Evolutionary conservation across 2,329 filamentous ascomycete species (phyloP).

Genomic region (Sclerotinia spermophila): DNA sequence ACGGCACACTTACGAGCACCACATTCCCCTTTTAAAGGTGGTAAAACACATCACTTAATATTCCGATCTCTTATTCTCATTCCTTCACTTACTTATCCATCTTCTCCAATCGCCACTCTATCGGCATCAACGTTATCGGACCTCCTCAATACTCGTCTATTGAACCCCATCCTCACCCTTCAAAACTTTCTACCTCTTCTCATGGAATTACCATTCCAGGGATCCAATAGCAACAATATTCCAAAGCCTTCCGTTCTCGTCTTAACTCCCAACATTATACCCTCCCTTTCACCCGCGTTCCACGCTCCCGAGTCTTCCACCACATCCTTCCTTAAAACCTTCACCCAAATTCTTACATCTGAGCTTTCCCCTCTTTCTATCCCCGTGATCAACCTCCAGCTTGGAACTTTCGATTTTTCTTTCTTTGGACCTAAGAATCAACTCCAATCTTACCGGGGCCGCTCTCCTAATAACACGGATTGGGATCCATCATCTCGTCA

Average conservation of each 20-base stretch:
- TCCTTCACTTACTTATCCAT: slow-evolving; percentile 75
- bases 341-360: slow-evolving; percentile 73
- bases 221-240: slow-evolving; percentile 26
- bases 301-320: slow-evolving; percentile 83
- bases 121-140: slow-evolving; percentile 82
- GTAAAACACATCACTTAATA: slow-evolving; percentile 70
- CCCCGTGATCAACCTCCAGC: slow-evolving; percentile 79
- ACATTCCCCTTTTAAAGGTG: slow-evolving; percentile 71
- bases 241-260: slow-evolving; percentile 67
- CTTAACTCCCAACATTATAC: slow-evolving; percentile 75
- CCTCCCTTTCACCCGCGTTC: slow-evolving; percentile 74
- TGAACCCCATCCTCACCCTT: slow-evolving; percentile 83
- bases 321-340: slow-evolving; percentile 82
- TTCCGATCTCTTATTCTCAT: slow-evolving; percentile 80
- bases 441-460: slow-evolving; percentile 39
- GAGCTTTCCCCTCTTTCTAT: slow-evolving; percentile 76
- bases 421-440: slow-evolving; percentile 53
- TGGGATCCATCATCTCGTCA: slow-evolving; percentile 61
- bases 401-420: slow-evolving; percentile 85
- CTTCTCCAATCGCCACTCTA: slow-evolving; percentile 80
- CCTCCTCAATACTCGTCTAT: slow-evolving; percentile 84
- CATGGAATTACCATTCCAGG: slow-evolving; percentile 49
- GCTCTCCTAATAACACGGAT: slow-evolving; percentile 27
- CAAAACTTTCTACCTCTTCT: slow-evolving; percentile 85
- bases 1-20: slow-evolving; percentile 67